These are phyloP conservation scores for Dothideomycetes sp. DNA, from an alignment of 2,329 filamentous ascomycete genomes.

Conservation along the genomic window DNA sequence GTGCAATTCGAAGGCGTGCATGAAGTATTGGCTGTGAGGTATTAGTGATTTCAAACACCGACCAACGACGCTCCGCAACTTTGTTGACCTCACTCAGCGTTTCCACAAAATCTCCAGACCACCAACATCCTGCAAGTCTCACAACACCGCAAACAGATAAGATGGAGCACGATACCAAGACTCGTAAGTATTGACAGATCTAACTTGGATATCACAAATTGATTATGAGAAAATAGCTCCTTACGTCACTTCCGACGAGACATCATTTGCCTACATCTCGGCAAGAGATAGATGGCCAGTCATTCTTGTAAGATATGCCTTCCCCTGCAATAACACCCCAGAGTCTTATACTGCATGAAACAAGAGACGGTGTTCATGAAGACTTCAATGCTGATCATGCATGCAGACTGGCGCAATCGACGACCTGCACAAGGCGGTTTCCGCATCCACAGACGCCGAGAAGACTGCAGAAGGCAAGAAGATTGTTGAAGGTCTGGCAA, in stretches of 20 bases:
- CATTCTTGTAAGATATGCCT: conserved; percentile 59
- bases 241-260: conserved; percentile 69
- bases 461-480: conserved; percentile 72
- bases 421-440: conserved; percentile 72
- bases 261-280: conserved; percentile 78
- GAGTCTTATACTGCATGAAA: background rate
- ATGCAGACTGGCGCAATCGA: conserved; percentile 79
- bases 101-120: background rate
- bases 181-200: conserved; percentile 41
- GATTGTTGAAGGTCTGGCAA: conserved; percentile 68
- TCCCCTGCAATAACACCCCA: background rate
- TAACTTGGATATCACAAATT: conserved; percentile 6
- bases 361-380: background rate
- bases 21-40: too few species aligned
- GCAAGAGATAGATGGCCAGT: conserved; percentile 85
- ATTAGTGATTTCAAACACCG: too few species aligned
- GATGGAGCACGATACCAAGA: conserved; percentile 70
- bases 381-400: background rate
- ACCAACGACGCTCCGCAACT: too few species aligned
- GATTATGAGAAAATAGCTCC: conserved; percentile 42
- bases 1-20: too few species aligned
- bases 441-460: conserved; percentile 47
- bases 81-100: background rate
- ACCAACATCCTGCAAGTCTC: background rate
- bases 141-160: background rate